Conservation (phyloP, 225 moss, liverwort and hornwort species). For the Straminergon stramineum region DNA sequence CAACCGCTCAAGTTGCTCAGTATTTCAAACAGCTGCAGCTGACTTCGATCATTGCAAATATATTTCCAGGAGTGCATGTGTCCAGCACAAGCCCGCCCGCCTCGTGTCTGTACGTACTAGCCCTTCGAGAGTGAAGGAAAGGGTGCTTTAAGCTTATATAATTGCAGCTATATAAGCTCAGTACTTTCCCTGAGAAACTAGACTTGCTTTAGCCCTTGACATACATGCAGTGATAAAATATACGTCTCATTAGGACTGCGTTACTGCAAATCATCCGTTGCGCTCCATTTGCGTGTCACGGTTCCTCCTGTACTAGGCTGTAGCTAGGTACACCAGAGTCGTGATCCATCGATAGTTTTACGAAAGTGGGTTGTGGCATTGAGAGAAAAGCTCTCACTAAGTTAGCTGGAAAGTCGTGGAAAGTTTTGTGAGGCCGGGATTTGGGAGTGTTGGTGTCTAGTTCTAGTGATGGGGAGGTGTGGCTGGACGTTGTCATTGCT, state of each 20-base stretch:
- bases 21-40: not conserved
- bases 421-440: not conserved
- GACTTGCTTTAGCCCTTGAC: not conserved
- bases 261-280: not conserved
- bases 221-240: not conserved
- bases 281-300: not conserved
- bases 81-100: not conserved
- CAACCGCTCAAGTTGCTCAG: not conserved
- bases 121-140: not conserved
- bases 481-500: not conserved
- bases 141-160: too few species aligned
- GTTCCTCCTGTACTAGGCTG: not conserved
- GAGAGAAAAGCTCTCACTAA: not conserved
- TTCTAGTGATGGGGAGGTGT: not conserved
- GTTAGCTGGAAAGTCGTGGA: not conserved
- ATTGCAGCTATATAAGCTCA: not conserved
- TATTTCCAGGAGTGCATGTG: not conserved
- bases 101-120: not conserved
- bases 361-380: not conserved
- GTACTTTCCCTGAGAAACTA: not conserved
- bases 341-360: not conserved
- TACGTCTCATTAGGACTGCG: not conserved
- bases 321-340: not conserved
- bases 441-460: not conserved
- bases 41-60: not conserved